Evolutionary conservation across 176 grass and related monocot genomes (phyloP).

Genomic region (Avena atlantica): DNA sequence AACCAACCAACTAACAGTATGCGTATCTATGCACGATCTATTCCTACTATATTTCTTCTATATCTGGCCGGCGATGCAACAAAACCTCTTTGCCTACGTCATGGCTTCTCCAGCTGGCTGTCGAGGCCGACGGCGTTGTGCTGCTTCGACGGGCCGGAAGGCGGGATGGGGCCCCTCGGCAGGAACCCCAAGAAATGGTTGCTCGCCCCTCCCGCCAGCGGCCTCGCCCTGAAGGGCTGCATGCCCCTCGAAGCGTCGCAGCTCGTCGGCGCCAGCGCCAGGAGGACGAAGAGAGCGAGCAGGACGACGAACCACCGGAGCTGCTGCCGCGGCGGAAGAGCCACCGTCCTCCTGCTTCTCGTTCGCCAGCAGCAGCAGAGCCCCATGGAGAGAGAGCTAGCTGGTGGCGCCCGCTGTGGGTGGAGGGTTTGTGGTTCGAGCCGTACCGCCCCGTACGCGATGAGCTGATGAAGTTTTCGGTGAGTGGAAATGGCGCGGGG

Average conservation of each 20-base stretch:
- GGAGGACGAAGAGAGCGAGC: constrained; percentile 47
- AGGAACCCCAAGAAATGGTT: constrained; percentile 69
- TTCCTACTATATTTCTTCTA: background rate
- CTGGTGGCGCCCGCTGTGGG: constrained; percentile 4
- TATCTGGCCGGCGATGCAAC: background rate
- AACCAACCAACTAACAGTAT: constrained; percentile 11
- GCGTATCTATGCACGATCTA: constrained; percentile 1
- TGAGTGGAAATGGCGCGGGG: constrained; percentile 33
- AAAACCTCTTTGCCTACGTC: background rate
- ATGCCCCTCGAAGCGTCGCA: constrained; percentile 72
- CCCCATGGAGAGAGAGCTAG: constrained; percentile 12
- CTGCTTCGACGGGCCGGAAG: constrained; percentile 72
- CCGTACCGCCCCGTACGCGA: background rate
- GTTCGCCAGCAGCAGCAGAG: background rate
- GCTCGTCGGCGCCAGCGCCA: constrained; percentile 32
- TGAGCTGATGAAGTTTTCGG: constrained; percentile 15
- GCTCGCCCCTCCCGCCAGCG: constrained; percentile 47
- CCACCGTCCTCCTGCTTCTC: background rate
- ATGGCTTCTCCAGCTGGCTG: constrained; percentile 46
- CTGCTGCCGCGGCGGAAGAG: background rate
- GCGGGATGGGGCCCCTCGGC: constrained; percentile 63
- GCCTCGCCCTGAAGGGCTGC: constrained; percentile 62
- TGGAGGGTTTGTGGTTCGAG: constrained; percentile 27
- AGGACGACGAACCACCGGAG: constrained; percentile 38
- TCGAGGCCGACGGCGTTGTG: constrained; percentile 86